A percentile compares a stretch with the other conserved stretches of the same genome.
These are phyloP conservation scores for Chytriomyces sp. DNA, from an alignment of 192 early-diverging fungal genomes.

Conservation along the genomic window DNA sequence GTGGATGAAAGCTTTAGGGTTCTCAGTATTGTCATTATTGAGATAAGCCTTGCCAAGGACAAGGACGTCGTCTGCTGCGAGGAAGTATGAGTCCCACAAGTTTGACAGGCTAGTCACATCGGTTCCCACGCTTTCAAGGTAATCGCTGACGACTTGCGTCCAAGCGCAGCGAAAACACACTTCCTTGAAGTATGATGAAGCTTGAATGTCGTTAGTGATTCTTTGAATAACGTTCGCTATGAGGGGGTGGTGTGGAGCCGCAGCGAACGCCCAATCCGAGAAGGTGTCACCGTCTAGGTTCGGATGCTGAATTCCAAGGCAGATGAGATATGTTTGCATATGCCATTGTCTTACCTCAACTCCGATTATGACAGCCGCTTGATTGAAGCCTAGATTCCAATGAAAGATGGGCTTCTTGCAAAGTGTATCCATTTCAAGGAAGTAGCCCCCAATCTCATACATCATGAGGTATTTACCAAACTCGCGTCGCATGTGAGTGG, in stretches of 20 bases:
- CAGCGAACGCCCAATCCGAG: constrained; percentile 36
- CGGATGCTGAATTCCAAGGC: constrained; percentile 5
- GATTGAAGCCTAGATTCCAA: constrained; percentile 20
- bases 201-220: constrained; percentile 24
- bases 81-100: constrained; percentile 22
- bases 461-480: constrained; percentile 38
- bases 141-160: constrained; percentile 19
- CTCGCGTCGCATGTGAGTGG: constrained; percentile 26
- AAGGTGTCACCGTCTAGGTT: neutral
- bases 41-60: constrained; percentile 22
- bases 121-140: constrained; percentile 1
- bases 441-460: constrained; percentile 36
- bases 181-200: constrained; percentile 7
- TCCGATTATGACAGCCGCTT: constrained; percentile 25
- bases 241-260: constrained; percentile 35
- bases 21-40: constrained; percentile 27
- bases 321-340: neutral
- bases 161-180: constrained; percentile 20
- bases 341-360: constrained; percentile 14
- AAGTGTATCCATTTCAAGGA: constrained; percentile 38
- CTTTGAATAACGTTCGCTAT: constrained; percentile 16
- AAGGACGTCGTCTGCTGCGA: constrained; percentile 15
- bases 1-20: constrained; percentile 20
- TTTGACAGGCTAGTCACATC: constrained; percentile 9
- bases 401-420: constrained; percentile 28